A percentile compares a stretch with the other conserved stretches of the same genome.
Conservation (phyloP, 495 filamentous ascomycete species). For the Aspergillus biplanus region DNA sequence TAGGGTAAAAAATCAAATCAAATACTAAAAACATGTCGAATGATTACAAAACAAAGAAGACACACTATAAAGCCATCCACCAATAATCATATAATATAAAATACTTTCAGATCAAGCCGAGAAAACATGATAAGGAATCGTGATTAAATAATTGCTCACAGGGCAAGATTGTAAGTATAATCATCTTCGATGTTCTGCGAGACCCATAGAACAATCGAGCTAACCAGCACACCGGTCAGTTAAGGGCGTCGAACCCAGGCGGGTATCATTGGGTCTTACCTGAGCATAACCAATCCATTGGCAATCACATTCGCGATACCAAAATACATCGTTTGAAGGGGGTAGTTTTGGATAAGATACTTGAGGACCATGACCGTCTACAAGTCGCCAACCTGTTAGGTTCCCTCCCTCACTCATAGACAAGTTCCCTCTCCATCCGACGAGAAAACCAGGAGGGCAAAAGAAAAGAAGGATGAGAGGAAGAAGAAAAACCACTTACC, state of each 20-base stretch:
- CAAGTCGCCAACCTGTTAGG: not conserved
- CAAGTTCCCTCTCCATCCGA: not conserved
- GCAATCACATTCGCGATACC: slow-evolving; percentile 91
- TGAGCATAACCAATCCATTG: slow-evolving; percentile 86
- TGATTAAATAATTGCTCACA: slow-evolving; percentile 48
- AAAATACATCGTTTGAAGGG: slow-evolving; percentile 87
- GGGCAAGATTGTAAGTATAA: slow-evolving; percentile 92
- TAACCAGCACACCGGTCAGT: slow-evolving; percentile 31
- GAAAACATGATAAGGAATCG: not conserved
- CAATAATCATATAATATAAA: slow-evolving; percentile 3
- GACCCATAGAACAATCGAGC: slow-evolving; percentile 90
- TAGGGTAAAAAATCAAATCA: not conserved
- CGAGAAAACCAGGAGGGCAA: not conserved
- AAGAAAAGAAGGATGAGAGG: not conserved
- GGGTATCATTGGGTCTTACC: slow-evolving; percentile 46
- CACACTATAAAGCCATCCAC: not conserved
- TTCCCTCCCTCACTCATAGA: not conserved
- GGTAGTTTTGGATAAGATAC: slow-evolving; percentile 78
- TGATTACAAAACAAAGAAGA: not conserved
- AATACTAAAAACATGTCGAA: not conserved
- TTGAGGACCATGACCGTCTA: slow-evolving; percentile 86
- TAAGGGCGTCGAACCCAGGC: no score
- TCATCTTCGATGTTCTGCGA: slow-evolving; percentile 99
- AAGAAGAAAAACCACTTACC: slow-evolving; percentile 40
- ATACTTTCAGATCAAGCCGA: not conserved